A percentile compares a stretch with the other conserved stretches of the same genome.
Conservation (phyloP, 1,284 basidiomycete species). For the Ceratobasidium sp. region DNA sequence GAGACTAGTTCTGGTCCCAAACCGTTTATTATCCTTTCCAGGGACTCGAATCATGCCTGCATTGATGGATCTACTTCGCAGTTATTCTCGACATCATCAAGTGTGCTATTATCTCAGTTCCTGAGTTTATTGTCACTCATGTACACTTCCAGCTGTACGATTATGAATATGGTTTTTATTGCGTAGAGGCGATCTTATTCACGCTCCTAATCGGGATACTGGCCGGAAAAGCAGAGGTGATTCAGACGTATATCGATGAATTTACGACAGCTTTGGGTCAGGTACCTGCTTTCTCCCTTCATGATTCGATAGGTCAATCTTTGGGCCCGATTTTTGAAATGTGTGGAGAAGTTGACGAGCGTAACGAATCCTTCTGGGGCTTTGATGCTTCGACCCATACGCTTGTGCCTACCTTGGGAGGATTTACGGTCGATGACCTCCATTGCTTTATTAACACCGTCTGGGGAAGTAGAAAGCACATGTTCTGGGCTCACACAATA, state of each 20-base stretch:
- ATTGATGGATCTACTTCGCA: not conserved
- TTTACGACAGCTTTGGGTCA: not conserved
- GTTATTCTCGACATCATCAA: not conserved
- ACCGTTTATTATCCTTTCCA: not conserved
- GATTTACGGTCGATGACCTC: too few species aligned
- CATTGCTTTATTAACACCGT: too few species aligned
- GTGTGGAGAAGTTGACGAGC: not conserved
- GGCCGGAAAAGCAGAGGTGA: not conserved
- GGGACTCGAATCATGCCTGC: not conserved
- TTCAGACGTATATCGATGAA: not conserved
- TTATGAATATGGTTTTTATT: not conserved
- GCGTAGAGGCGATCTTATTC: constrained; percentile 2
- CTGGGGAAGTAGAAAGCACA: too few species aligned
- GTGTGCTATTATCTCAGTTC: not conserved
- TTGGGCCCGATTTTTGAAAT: not conserved
- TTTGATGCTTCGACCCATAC: not conserved
- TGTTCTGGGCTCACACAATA: too few species aligned
- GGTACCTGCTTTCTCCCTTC: not conserved
- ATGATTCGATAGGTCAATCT: not conserved
- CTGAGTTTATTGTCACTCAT: not conserved
- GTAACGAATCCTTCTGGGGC: not conserved
- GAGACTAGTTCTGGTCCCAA: not conserved
- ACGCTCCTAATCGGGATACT: not conserved
- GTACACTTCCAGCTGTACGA: not conserved
- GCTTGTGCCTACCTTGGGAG: not conserved